phyloP scores from a whole-genome alignment of 495 filamentous ascomycete genomes.

The Penicillium alfredii region DNA sequence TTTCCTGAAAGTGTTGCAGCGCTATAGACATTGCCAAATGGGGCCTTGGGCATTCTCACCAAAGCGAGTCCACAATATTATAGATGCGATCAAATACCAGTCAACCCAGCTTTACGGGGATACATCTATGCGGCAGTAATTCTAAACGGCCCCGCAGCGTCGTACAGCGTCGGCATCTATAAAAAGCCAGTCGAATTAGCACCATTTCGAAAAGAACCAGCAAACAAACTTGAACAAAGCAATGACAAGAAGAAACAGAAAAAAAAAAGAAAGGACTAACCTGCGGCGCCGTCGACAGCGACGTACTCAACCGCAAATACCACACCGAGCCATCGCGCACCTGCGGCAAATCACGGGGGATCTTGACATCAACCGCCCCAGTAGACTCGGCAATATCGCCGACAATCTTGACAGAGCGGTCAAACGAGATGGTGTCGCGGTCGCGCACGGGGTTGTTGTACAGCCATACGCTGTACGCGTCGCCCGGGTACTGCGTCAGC shows the following conservation, averaged over 20 bases:
- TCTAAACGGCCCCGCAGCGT: conserved; percentile 30
- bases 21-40: no score
- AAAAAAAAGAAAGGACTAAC: conserved; percentile 10
- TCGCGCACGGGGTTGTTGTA: conserved; percentile 37
- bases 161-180: conserved; percentile 31
- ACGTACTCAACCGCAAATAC: conserved; percentile 29
- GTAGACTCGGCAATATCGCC: conserved; percentile 15
- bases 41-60: no score
- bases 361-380: conserved; percentile 21
- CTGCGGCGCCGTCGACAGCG: conserved; percentile 29
- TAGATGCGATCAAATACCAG: no score
- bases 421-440: conserved; percentile 16
- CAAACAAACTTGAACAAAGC: neutral
- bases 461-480: conserved; percentile 26
- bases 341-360: conserved; percentile 24
- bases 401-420: conserved; percentile 20
- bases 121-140: conserved; percentile 12
- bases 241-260: neutral
- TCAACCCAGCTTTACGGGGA: no score
- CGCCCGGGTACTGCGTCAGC: conserved; percentile 18
- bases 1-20: no score
- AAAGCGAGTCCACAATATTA: no score
- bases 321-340: conserved; percentile 29
- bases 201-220: neutral
- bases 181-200: conserved; percentile 1